Conservation (phyloP, 2,329 filamentous ascomycete genomes). For the Claviceps fusiformis region DNA sequence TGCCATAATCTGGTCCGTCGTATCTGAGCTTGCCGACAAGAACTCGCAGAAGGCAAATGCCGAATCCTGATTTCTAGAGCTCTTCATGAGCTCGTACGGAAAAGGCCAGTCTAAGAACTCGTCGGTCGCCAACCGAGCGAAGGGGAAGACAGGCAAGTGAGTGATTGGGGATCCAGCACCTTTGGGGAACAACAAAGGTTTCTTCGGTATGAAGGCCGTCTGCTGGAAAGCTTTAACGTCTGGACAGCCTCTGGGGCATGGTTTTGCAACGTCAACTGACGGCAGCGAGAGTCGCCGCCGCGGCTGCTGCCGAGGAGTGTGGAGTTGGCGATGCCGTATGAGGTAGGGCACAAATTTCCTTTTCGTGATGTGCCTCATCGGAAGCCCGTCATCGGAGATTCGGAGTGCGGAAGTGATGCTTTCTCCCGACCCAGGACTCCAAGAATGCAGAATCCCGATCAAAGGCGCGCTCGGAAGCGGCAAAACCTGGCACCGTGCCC, state of each 20-base stretch:
- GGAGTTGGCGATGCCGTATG: slow-evolving; percentile 3
- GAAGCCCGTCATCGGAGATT: not conserved
- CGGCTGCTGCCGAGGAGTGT: not conserved
- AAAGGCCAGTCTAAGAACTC: slow-evolving; percentile 19
- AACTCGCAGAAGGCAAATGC: slow-evolving; percentile 16
- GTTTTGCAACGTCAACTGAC: slow-evolving; percentile 3
- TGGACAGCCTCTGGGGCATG: slow-evolving; percentile 9
- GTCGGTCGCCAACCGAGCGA: slow-evolving; percentile 14
- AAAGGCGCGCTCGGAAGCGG: slow-evolving; percentile 1
- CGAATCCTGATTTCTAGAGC: slow-evolving; percentile 8
- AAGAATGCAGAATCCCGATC: not conserved
- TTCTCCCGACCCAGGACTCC: too few species aligned
- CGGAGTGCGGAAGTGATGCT: not conserved
- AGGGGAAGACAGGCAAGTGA: slow-evolving; percentile 32
- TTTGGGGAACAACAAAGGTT: slow-evolving; percentile 37
- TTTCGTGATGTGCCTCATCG: slow-evolving; percentile 1
- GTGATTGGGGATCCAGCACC: slow-evolving; percentile 21
- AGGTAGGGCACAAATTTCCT: not conserved
- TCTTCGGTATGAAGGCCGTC: slow-evolving; percentile 36
- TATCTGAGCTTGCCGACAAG: slow-evolving; percentile 13
- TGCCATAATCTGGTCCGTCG: slow-evolving; percentile 18
- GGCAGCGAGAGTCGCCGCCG: not conserved
- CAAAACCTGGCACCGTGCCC: slow-evolving; percentile 3
- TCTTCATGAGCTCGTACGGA: slow-evolving; percentile 25
- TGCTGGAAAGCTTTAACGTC: slow-evolving; percentile 34